Evolutionary conservation across 257 asterid genomes (phyloP).

Genomic region (Ocimum tenuiflorum): DNA sequence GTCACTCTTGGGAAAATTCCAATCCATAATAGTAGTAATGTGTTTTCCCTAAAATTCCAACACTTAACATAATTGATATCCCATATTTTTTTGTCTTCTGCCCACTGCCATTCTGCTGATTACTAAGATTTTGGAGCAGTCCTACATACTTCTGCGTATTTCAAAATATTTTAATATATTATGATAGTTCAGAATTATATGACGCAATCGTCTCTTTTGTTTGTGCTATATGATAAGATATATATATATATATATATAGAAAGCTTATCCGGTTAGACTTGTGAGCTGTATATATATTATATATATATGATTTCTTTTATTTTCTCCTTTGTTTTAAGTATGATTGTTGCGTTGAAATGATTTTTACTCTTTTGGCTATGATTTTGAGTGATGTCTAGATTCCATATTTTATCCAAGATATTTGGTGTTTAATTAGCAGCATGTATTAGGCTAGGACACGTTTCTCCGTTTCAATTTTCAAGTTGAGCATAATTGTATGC

Average conservation of each 20-base stretch:
- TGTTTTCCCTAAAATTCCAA: conserved; percentile 10
- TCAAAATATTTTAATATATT: background rate
- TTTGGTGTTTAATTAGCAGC: background rate
- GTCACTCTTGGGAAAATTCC: conserved; percentile 18
- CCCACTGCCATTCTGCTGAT: background rate
- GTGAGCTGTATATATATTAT: background rate
- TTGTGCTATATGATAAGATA: background rate
- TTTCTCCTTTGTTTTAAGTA: too few species aligned
- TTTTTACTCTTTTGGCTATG: background rate
- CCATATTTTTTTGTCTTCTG: conserved; percentile 3
- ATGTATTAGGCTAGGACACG: background rate
- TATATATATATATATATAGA: too few species aligned
- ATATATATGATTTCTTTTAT: too few species aligned
- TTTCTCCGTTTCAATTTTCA: too few species aligned
- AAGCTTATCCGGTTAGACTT: background rate
- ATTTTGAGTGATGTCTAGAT: background rate
- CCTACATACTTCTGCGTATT: background rate
- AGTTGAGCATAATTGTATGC: too few species aligned
- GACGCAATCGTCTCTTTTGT: too few species aligned
- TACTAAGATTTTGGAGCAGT: conserved; percentile 12
- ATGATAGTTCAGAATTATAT: background rate
- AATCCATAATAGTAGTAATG: conserved; percentile 10
- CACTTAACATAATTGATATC: background rate
- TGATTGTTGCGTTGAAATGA: too few species aligned
- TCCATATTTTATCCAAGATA: background rate